Evolutionary conservation across 257 asterid species (phyloP).

Genomic region (Nicotiana noctiflora): DNA sequence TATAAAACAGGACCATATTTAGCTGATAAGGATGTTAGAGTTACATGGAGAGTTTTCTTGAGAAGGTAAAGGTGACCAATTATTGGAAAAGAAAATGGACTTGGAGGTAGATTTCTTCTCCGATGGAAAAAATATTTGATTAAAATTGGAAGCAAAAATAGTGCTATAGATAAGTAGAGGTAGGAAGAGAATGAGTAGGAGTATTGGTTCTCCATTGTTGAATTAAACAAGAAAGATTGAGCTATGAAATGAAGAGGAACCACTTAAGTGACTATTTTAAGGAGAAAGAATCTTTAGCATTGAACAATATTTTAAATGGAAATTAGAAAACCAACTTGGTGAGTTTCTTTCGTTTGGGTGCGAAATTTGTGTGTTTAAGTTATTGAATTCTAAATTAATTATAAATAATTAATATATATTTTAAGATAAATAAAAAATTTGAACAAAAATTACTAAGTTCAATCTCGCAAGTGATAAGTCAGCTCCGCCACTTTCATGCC

Average conservation of each 20-base stretch:
- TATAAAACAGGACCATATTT: conserved; percentile 37
- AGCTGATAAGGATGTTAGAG: conserved; percentile 19
- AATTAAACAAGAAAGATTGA: conserved; percentile 8
- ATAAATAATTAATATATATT: no score
- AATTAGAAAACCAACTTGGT: background rate
- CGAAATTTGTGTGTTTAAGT: no score
- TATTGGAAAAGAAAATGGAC: conserved; percentile 39
- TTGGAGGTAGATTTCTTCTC: conserved; percentile 32
- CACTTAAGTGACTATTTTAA: background rate
- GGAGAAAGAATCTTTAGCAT: background rate
- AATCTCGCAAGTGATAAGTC: no score
- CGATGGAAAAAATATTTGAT: conserved; percentile 5
- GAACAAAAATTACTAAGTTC: no score
- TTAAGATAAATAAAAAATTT: no score
- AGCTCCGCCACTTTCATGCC: no score
- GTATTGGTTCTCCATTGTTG: conserved; percentile 1
- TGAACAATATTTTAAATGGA: background rate
- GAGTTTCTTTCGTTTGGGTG: no score
- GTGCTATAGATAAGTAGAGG: background rate
- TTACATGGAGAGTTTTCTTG: background rate
- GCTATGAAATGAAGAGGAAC: background rate
- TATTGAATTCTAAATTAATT: no score
- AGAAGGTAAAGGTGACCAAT: conserved; percentile 12
- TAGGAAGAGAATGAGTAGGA: background rate
- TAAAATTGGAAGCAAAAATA: conserved; percentile 9